These are phyloP conservation scores for Trametes maxima DNA, from an alignment of 768 basidiomycete species.

Conservation along the genomic window DNA sequence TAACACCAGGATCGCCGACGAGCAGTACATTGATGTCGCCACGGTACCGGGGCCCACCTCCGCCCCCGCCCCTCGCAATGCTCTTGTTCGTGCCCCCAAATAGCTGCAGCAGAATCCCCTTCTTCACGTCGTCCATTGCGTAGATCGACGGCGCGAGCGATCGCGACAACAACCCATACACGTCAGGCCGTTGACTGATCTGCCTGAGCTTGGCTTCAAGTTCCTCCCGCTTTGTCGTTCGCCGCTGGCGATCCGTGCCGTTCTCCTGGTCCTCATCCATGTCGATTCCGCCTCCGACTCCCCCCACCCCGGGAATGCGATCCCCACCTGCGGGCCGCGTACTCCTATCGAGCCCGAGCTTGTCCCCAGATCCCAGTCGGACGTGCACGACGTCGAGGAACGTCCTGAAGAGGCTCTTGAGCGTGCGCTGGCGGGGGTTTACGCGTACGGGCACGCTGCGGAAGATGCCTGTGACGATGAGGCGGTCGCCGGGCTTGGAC, in stretches of 20 bases:
- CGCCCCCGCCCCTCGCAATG: conserved; percentile 89
- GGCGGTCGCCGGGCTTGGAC: conserved; percentile 93
- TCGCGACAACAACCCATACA: conserved; percentile 83
- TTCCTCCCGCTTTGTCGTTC: conserved; percentile 57
- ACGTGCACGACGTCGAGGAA: conserved; percentile 96
- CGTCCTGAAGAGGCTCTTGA: conserved; percentile 97
- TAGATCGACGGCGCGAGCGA: conserved; percentile 95
- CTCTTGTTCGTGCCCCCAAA: conserved; percentile 99
- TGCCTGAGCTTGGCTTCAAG: conserved; percentile 78
- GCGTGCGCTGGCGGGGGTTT: conserved; percentile 86
- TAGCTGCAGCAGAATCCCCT: conserved; percentile 92
- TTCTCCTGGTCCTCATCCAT: conserved; percentile 61
- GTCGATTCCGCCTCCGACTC: conserved; percentile 54
- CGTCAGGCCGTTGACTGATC: conserved; percentile 72
- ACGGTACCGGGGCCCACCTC: conserved; percentile 93
- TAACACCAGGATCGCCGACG: conserved; percentile 96
- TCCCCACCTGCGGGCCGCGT: conserved; percentile 75
- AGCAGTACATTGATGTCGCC: conserved; percentile 98
- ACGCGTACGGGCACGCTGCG: conserved; percentile 94
- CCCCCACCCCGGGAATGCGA: conserved; percentile 67
- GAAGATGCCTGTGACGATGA: conserved; percentile 92
- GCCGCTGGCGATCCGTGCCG: conserved; percentile 43
- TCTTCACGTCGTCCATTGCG: conserved; percentile 99
- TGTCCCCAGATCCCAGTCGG: conserved; percentile 63
- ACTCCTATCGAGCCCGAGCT: conserved; percentile 76